Conservation (phyloP, 1,284 basidiomycete genomes). For the Rhodotorula sp. region DNA sequence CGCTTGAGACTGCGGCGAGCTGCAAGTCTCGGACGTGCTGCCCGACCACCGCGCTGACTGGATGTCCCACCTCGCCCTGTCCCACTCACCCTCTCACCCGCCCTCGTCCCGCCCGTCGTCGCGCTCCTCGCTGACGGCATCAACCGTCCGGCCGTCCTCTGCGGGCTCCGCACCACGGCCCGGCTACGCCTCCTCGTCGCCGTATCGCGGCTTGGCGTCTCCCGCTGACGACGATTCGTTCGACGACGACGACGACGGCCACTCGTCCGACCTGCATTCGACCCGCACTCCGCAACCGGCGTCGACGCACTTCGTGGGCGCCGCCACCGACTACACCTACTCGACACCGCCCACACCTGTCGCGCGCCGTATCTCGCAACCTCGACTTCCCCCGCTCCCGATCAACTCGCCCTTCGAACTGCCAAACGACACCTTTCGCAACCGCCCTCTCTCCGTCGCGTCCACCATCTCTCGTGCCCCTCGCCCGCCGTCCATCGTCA, state of each 20-base stretch:
- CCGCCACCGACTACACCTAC: background rate
- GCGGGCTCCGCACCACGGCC: too few relatives aligned
- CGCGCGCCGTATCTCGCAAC: background rate
- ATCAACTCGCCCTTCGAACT: background rate
- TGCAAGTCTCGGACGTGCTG: background rate
- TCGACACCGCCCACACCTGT: background rate
- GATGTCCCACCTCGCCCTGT: background rate
- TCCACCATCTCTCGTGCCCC: background rate
- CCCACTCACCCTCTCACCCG: background rate
- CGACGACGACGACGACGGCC: background rate
- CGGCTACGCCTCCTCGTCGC: too few relatives aligned
- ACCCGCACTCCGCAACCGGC: background rate
- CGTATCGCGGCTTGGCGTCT: background rate
- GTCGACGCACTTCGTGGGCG: background rate
- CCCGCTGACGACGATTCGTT: background rate
- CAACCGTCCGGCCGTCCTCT: background rate
- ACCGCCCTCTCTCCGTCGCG: background rate
- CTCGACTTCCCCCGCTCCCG: background rate
- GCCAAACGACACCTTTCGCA: background rate
- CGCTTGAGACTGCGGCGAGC: background rate
- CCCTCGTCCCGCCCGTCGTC: background rate
- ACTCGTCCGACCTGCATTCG: background rate
- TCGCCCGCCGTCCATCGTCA: constrained; percentile 4
- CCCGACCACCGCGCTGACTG: constrained; percentile 1
- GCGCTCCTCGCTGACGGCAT: background rate